Base-by-base conservation (phyloP, 352 stramenopile genomes). In the Phytopythium mirpurense region DNA sequence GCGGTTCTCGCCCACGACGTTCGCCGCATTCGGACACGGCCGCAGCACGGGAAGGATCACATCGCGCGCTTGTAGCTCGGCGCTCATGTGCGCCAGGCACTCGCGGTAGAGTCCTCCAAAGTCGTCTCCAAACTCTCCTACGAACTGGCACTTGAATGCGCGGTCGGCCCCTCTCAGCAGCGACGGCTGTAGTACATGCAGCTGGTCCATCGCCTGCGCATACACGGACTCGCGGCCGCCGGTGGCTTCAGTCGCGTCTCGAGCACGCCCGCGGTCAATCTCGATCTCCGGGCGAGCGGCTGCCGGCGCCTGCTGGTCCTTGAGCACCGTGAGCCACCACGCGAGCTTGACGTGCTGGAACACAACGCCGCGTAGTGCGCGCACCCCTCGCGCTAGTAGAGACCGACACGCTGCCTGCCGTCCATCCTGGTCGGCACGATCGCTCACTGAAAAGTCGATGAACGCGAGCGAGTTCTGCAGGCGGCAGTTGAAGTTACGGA, bases 61-160 rank as follows among this genome's bases (percentile, higher is more conserved):
- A 5, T 58, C 68, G 23, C 74, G 80, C 6, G 82, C 91, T 59
- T 97, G 88, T 14, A 96, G 60, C 58, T 96, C 87, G 0, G 78
- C 82, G 55, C 86, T 94, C 59, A 96, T 86, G 54, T 95, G 83
- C 21, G 86, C 86, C 16, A 96, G 72, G 26, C 83, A 94, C 50
- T 97, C 89, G 34, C 89, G 85, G 65, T 96, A 97, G 19, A 95
- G 61, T 0, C 89, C 89, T 18, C 88, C 89, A 60, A 95, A 95
- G 50, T 97, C 89, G 44, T 97, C 86, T 4, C 83, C 87, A 61
- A 92, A 94, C 60, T 97, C 88, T 3, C 88, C 89, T 3, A 95
- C 86, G 45, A 96, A 96, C 53, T 96, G 81, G 50, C 83, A 95
- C 60, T 96, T 95, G 68, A 97, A 97, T 14, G 93, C 74, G 26